Percentiles rank a stretch among this genome's conserved stretches.
Evolutionary conservation across 148 eudicot genomes (phyloP).

Genomic region (Rhododendron simsii): DNA sequence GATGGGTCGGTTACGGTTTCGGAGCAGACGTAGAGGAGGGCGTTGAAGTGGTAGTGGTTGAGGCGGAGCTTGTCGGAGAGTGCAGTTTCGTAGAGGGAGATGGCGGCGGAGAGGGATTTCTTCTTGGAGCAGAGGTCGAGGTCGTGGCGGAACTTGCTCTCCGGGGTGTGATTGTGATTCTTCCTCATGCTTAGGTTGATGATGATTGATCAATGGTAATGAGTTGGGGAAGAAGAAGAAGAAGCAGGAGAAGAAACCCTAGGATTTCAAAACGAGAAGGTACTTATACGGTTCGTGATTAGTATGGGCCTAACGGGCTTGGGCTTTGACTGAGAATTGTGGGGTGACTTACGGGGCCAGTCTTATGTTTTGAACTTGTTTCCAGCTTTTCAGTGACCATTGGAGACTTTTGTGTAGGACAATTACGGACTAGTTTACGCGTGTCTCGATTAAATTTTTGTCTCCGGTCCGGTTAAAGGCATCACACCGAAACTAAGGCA

Average conservation of each 20-base stretch:
- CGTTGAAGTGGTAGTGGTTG: conserved; percentile 46
- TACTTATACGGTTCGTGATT: no score
- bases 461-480: no score
- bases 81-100: conserved; percentile 51
- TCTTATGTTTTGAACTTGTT: no score
- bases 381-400: no score
- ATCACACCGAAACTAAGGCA: no score
- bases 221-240: background rate
- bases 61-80: conserved; percentile 36
- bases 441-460: no score
- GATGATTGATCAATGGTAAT: background rate
- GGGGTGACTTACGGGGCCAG: no score
- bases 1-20: conserved; percentile 24
- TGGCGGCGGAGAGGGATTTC: conserved; percentile 39
- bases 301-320: no score
- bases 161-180: conserved; percentile 35
- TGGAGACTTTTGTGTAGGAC: no score
- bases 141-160: conserved; percentile 44
- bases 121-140: conserved; percentile 49
- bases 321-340: no score
- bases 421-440: no score
- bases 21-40: conserved; percentile 56
- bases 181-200: conserved; percentile 24
- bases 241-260: background rate
- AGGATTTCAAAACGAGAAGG: no score